Base-by-base conservation (phyloP, 768 basidiomycete species). In the Tephrocybe rancida region DNA sequence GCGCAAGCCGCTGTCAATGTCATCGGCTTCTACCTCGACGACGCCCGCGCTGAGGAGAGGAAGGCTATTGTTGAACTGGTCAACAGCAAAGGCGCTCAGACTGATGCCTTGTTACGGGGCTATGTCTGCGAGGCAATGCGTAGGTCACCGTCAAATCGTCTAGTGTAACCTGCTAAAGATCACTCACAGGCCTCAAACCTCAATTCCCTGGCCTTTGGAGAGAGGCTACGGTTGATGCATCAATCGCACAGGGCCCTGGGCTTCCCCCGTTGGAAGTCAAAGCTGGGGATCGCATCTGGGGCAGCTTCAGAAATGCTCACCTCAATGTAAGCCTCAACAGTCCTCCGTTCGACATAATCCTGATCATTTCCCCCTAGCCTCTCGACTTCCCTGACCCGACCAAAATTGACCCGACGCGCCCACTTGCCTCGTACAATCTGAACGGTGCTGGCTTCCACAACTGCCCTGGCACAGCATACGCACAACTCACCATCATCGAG, bases 71-170 rank as follows among this genome's bases (percentile, higher is more conserved):
- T 73, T 22, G 55, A 66, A 41, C 67, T 81, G 0, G 64, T 70
- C 4, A 58, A 68, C 25, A 62, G 63, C 29, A 64, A 63, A 5
- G 73, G 74, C 53, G 43, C 59, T 3, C 56, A 66, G 26, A 72
- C 73, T 47, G 62, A 60, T 5, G 68, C 73, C 32, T 51, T 75
- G 21, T 61, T 83, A 6, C 67, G 63, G 8, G 82, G 81, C 18
- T 84, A 83, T 58, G 74, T 79, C 13, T 65, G 74, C 22, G 81
- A 84, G 59, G 82, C 75, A 0, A 75, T 82, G 73, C 68, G 81
- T 78, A 44, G 35, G 75, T 71, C 13, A 19, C 18, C 14, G 19
- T 37, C 16, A 37, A 18, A 27, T 52, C n/a, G 14, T 21, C 19
- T 19, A 8, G 6, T 30, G 5, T n/a, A 25, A 1, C n/a, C 14